Base-by-base conservation (phyloP, 2,329 filamentous ascomycete genomes). In the Didymella keratinophila region DNA sequence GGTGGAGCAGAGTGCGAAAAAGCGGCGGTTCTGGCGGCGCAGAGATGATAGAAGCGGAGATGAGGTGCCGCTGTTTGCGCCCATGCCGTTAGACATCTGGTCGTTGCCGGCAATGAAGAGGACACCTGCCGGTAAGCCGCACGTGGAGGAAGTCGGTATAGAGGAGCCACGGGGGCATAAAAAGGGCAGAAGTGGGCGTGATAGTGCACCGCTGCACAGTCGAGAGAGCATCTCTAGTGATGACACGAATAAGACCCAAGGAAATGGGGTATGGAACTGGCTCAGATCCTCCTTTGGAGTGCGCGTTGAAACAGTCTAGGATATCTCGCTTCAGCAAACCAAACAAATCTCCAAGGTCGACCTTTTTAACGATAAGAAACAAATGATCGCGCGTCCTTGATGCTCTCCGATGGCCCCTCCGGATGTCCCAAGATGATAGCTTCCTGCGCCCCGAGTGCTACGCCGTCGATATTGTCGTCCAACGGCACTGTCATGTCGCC, bases 381-480 rank as follows among this genome's bases (percentile, higher is more conserved):
- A 10, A 43, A 43, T 2, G 41, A 43, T 5, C 41, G 41, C 16
- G 41, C 41, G 16, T 43, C 16, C 20, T 58, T 42, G 45, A 41
- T 54, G 47, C 32, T 51, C 23, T 23, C 41, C 41, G 23, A 7
- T 23, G 21, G 45, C 10, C 25, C 64, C 25, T 63, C 68, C 6
- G 67, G 66, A 47, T 65, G 59, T 0, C 68, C 68, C 41, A 71
- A 28, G 14, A 71, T 59, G 23, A 71, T 71, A 14, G 68, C 68
- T 27, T 71, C 67, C 25, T 67, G 61, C 4, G 68, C 67, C n/a
- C 64, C 67, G 50, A 32, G 36, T 39, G 11, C 49, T 25, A 44
- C 57, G 10, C 46, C 60, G 23, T 63, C 61, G 10, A 63, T 54
- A 27, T 39, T 47, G 37, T 65, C 65, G 28, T 66, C 61, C 16